Percentiles rank a stretch among this genome's conserved stretches.
Evolutionary conservation across 345 rosid genomes (phyloP).

Genomic region (Combretum micranthum): DNA sequence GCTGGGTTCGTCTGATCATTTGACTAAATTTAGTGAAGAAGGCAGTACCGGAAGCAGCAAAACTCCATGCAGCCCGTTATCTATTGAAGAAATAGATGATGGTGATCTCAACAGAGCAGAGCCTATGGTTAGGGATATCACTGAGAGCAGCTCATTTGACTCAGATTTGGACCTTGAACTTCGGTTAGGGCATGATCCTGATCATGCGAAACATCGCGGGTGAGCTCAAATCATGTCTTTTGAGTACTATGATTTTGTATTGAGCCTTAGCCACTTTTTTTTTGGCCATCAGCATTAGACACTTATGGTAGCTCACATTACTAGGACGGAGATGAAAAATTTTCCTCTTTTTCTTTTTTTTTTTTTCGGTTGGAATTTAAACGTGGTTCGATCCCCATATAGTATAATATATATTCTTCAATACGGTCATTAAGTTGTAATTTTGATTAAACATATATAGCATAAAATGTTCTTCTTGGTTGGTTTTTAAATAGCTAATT

Average conservation of each 20-base stretch:
- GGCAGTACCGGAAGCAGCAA: slow-evolving; percentile 7
- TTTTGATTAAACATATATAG: no score
- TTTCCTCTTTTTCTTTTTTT: no score
- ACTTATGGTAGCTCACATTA: no score
- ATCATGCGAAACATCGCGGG: background rate
- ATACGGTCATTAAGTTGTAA: no score
- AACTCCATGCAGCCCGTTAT: slow-evolving; percentile 2
- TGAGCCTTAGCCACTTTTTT: background rate
- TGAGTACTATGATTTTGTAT: no score
- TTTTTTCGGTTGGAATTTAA: no score
- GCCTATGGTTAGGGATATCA: slow-evolving; percentile 1
- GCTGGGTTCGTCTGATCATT: background rate
- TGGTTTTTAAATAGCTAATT: no score
- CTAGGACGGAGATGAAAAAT: no score
- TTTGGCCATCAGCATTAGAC: no score
- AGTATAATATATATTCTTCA: no score
- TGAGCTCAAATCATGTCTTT: background rate
- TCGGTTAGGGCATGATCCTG: slow-evolving; percentile 48
- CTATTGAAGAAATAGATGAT: slow-evolving; percentile 9
- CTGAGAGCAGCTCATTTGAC: background rate
- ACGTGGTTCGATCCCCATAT: no score
- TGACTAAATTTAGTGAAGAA: background rate
- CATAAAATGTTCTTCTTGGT: no score
- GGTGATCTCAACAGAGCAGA: slow-evolving; percentile 8
- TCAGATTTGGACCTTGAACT: slow-evolving; percentile 59